A percentile compares a stretch with the other conserved stretches of the same genome.
phyloP scores from a whole-genome alignment of 257 asterid species.

The Fraxinus anomala region DNA sequence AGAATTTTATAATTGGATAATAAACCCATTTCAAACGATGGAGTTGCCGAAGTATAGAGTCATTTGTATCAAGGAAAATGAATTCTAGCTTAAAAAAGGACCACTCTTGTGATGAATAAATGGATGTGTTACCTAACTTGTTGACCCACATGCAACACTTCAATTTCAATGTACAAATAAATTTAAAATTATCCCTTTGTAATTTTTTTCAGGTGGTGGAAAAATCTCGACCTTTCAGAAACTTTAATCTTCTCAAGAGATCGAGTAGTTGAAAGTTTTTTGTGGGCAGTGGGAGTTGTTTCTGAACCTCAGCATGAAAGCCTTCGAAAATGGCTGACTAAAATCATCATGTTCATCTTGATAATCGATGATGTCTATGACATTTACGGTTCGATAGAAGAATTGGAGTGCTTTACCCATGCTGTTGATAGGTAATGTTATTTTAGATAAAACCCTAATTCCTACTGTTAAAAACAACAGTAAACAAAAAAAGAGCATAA shows the following conservation, averaged over 20 bases:
- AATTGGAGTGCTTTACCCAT: slow-evolving; percentile 46
- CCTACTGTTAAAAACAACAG: not conserved
- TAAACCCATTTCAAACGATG: too few relatives aligned
- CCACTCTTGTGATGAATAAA: too few relatives aligned
- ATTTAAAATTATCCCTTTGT: not conserved
- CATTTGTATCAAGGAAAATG: too few relatives aligned
- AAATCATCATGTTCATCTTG: slow-evolving; percentile 40
- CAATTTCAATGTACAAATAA: too few relatives aligned
- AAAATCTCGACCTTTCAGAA: slow-evolving; percentile 33
- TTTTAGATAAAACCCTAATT: not conserved
- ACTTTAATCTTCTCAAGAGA: slow-evolving; percentile 52
- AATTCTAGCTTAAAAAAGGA: too few relatives aligned
- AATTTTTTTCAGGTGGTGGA: slow-evolving; percentile 56
- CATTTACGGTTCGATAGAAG: slow-evolving; percentile 50
- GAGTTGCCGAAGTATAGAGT: too few relatives aligned
- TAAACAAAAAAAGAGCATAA: not conserved
- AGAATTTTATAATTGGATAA: too few relatives aligned
- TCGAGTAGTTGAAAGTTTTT: slow-evolving; percentile 53
- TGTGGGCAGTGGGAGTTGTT: slow-evolving; percentile 55
- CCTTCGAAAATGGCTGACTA: slow-evolving; percentile 58
- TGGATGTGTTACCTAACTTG: too few relatives aligned
- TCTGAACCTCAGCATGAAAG: slow-evolving; percentile 46
- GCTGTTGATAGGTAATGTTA: slow-evolving; percentile 44
- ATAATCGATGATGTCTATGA: slow-evolving; percentile 67
- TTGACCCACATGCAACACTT: too few relatives aligned